These are phyloP conservation scores for Macrolepiota dolichaula DNA, from an alignment of 768 basidiomycete genomes.

Conservation along the genomic window DNA sequence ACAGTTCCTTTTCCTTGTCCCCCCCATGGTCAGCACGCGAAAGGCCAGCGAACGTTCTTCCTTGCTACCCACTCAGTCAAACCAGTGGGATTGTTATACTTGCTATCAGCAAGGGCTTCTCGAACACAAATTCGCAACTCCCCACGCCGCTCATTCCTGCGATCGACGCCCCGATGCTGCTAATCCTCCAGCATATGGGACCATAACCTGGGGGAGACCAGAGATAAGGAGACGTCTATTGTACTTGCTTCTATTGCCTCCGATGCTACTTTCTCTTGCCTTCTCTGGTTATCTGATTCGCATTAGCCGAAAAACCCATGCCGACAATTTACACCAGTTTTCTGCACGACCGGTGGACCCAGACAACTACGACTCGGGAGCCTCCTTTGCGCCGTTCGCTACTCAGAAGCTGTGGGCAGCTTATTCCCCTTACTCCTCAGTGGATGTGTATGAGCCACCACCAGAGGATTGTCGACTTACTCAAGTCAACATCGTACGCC, in stretches of 20 bases:
- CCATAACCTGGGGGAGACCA: neutral
- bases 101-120: neutral
- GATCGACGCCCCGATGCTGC: neutral
- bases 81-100: neutral
- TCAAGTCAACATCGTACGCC: slow-evolving; percentile 40
- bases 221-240: neutral
- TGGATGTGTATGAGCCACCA: slow-evolving; percentile 39
- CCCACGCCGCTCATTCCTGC: neutral
- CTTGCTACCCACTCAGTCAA: neutral
- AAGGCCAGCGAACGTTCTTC: neutral
- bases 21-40: neutral
- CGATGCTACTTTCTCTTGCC: neutral
- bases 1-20: neutral
- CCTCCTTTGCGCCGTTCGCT: slow-evolving; percentile 7
- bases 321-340: neutral
- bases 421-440: slow-evolving; percentile 59
- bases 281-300: neutral
- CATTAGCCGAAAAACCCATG: neutral
- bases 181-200: neutral
- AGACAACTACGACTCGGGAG: slow-evolving; percentile 3
- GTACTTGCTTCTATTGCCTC: neutral
- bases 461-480: slow-evolving; percentile 48
- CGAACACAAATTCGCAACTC: neutral
- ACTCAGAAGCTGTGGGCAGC: slow-evolving; percentile 45
- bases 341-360: neutral